Evolutionary conservation across 495 filamentous ascomycete species (phyloP).

Genomic region (Trichoderma asperelloides): DNA sequence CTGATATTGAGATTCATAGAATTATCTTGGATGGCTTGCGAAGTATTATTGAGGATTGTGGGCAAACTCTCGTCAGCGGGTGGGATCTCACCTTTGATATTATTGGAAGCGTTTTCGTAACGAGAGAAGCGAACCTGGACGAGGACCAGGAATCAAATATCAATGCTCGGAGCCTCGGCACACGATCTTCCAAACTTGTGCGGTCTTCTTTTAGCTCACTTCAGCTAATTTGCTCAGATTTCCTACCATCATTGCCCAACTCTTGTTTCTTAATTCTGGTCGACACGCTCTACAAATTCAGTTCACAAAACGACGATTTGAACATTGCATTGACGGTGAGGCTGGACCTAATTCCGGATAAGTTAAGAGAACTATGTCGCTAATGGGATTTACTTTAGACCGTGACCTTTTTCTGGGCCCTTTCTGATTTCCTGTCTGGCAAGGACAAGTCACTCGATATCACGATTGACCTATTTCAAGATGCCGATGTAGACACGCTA

Average conservation of each 20-base stretch:
- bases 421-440: slow-evolving; percentile 72
- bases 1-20: slow-evolving; percentile 74
- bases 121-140: slow-evolving; percentile 21
- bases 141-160: slow-evolving; percentile 14
- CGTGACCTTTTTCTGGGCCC: slow-evolving; percentile 88
- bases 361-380: slow-evolving; percentile 16
- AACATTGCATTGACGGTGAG: slow-evolving; percentile 87
- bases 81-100: slow-evolving; percentile 83
- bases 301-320: slow-evolving; percentile 77
- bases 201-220: slow-evolving; percentile 78
- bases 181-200: slow-evolving; percentile 64
- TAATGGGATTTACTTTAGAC: slow-evolving; percentile 37
- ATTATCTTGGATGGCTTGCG: slow-evolving; percentile 73
- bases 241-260: slow-evolving; percentile 68
- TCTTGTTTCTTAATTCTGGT: slow-evolving; percentile 74
- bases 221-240: slow-evolving; percentile 92
- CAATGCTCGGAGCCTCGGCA: slow-evolving; percentile 26
- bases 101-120: slow-evolving; percentile 72
- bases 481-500: slow-evolving; percentile 40
- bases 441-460: slow-evolving; percentile 38
- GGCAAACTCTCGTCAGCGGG: slow-evolving; percentile 68
- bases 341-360: not conserved
- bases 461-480: slow-evolving; percentile 39
- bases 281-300: slow-evolving; percentile 82
- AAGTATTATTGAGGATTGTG: slow-evolving; percentile 77